These are phyloP conservation scores for Haplographium delicatum DNA, from an alignment of 495 filamentous ascomycete species.

Conservation along the genomic window DNA sequence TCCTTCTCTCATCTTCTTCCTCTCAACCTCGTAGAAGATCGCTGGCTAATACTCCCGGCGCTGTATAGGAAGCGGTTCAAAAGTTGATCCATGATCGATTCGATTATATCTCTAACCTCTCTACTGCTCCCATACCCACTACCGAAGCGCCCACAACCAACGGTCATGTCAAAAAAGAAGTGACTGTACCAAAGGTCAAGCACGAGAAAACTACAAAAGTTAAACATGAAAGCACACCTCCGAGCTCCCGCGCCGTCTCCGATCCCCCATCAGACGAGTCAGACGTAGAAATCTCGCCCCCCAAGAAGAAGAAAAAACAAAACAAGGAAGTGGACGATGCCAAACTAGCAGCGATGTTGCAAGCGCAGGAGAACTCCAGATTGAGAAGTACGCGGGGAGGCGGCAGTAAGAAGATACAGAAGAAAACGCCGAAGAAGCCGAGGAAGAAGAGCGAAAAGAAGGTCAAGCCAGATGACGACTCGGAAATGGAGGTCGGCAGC, in stretches of 20 bases:
- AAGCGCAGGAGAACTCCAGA: constrained; percentile 81
- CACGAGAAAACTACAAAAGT: constrained; percentile 22
- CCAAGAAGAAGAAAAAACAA: constrained; percentile 46
- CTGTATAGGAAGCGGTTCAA: constrained; percentile 82
- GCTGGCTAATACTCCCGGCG: no score
- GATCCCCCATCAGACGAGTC: constrained; percentile 24
- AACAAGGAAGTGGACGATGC: constrained; percentile 67
- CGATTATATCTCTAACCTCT: constrained; percentile 62
- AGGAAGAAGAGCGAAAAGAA: constrained; percentile 50
- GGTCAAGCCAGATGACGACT: constrained; percentile 74
- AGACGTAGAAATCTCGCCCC: constrained; percentile 42
- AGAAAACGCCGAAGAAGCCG: constrained; percentile 57
- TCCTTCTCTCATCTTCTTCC: neutral
- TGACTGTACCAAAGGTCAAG: neutral
- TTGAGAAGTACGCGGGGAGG: constrained; percentile 64
- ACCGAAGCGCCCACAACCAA: constrained; percentile 25
- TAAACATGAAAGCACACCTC: constrained; percentile 27
- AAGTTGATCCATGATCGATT: constrained; percentile 84
- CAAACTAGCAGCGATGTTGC: constrained; percentile 75
- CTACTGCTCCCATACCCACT: constrained; percentile 29
- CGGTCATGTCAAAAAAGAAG: constrained; percentile 24
- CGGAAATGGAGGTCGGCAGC: constrained; percentile 59
- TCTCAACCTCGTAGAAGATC: neutral
- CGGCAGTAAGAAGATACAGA: constrained; percentile 46
- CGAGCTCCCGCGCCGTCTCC: constrained; percentile 12